Conservation (phyloP, 495 filamentous ascomycete species). For the Penicillium lagena region DNA sequence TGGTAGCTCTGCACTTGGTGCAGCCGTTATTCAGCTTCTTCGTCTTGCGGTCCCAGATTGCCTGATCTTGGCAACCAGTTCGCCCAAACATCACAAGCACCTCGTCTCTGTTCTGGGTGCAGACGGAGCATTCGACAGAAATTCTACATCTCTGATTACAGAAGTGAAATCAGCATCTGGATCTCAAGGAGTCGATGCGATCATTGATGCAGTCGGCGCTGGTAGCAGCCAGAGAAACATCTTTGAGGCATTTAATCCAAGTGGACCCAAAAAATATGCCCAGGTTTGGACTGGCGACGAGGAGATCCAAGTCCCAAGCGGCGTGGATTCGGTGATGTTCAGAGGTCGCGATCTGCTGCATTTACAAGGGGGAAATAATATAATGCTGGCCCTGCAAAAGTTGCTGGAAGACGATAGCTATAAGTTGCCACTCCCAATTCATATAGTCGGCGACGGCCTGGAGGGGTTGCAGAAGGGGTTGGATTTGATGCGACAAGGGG, state of each 20-base stretch:
- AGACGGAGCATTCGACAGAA: slow-evolving; percentile 21
- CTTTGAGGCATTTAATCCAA: slow-evolving; percentile 10
- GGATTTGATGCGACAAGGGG: slow-evolving; percentile 16
- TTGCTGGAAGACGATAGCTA: slow-evolving; percentile 7
- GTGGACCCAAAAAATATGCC: slow-evolving; percentile 27
- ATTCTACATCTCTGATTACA: slow-evolving; percentile 4
- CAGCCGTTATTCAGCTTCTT: slow-evolving; percentile 33
- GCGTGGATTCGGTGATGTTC: slow-evolving; percentile 13
- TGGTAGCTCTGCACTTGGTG: slow-evolving; percentile 34
- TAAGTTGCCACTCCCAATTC: slow-evolving; percentile 4
- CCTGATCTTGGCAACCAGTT: slow-evolving; percentile 34
- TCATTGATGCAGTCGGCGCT: slow-evolving; percentile 31
- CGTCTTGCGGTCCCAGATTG: slow-evolving; percentile 24
- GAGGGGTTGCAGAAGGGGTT: slow-evolving; percentile 20
- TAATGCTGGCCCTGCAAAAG: slow-evolving; percentile 8
- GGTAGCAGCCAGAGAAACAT: slow-evolving; percentile 11
- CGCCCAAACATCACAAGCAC: slow-evolving; percentile 20
- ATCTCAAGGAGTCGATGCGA: slow-evolving; percentile 31
- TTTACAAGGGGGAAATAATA: slow-evolving; percentile 7
- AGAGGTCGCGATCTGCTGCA: slow-evolving; percentile 16
- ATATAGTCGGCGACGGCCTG: slow-evolving; percentile 27
- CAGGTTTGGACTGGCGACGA: slow-evolving; percentile 23
- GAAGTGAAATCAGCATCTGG: slow-evolving; percentile 21
- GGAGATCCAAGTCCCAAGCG: slow-evolving; percentile 14
- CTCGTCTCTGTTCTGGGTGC: slow-evolving; percentile 23